Base-by-base conservation (phyloP, 169 alveolate species). In the Cyclospora cayetanensis region DNA sequence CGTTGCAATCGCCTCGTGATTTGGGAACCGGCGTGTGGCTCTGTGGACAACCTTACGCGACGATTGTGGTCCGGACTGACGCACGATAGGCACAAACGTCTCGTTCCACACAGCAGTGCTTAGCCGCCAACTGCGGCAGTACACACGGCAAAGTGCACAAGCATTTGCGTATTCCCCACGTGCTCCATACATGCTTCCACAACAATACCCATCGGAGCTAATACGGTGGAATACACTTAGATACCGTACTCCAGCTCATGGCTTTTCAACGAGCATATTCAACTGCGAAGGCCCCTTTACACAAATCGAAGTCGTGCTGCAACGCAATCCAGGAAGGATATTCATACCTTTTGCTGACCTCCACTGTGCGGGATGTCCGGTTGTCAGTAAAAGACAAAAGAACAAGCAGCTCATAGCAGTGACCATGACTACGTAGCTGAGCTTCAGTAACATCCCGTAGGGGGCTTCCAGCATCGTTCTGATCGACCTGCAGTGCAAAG, bases 291-390 rank as follows among this genome's bases (percentile, higher is more conserved):
- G n/a, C n/a, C n/a, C n/a, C n/a, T n/a, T n/a, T n/a, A n/a, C n/a
- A n/a, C n/a, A n/a, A n/a, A n/a, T n/a, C n/a, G n/a, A n/a, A n/a
- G n/a, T n/a, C n/a, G n/a, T n/a, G n/a, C n/a, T n/a, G n/a, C n/a
- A n/a, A n/a, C n/a, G n/a, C n/a, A n/a, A n/a, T n/a, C n/a, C n/a
- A n/a, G n/a, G n/a, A n/a, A n/a, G n/a, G n/a, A n/a, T n/a, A n/a
- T n/a, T n/a, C 77, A 5, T 52, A 90, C 93, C 95, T 94, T 46
- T 93, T 91, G 60, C 96, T 90, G 55, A 94, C 92, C 55, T 94
- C 96, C 12, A 94, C 86, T 2, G 92, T 90, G 35, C 94, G 93
- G n/a, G 94, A 90, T 50, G 96, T 92, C 88, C 89, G 91, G 83
- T 92, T 94, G 55, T 94, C 96, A 9, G 92, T 86, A 74, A 94